Evolutionary conservation across 768 basidiomycete species (phyloP), one percentile per base, ranked within the genome.

Genomic region (Termitomyces eurrhizus): DNA sequence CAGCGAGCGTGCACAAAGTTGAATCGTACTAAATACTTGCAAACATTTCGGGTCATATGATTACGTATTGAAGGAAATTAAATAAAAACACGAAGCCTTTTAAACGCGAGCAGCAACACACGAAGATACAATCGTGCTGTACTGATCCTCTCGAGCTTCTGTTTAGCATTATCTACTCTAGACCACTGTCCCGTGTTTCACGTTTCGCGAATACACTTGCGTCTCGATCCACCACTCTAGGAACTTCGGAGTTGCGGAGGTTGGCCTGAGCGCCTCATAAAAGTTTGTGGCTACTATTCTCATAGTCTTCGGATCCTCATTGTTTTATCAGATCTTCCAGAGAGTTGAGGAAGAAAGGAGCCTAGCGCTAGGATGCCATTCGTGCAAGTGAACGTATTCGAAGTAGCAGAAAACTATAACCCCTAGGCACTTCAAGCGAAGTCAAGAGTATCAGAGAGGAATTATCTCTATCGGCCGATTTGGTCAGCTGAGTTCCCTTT

Each of bases 391-490:
- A 44, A 52, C 46, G 14, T 6, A 51, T 21, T 33, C 50, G 53
- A 51, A 57, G 16, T 45, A 9, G 39, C 52, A 14, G 53, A 11
- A 52, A 51, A 45, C 32, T 52, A 32, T 45, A 56, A 46, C 54
- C 29, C 32, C 14, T 32, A 33, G 21, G 46, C 57, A 52, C 48
- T 56, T 63, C 57, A 44, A 70, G 37, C 58, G 73, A 66, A 64
- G 67, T 65, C n/a, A 79, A 75, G 53, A 70, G 71, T 44, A 76
- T 48, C 75, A 79, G 59, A 72, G 79, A 51, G 80, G 80, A 18
- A 84, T 82, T 56, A 76, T 88, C 41, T 86, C 84, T 0, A 77
- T 88, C 46, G 83, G 83, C 57, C 77, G 83, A 18, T 83, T 86
- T 64, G 86, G 87, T 32, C 80, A 85, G 78, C 85, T 86, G 52